A percentile compares a stretch with the other conserved stretches of the same genome.
Conservation (phyloP, 192 early-diverging fungal genomes). For the Podila minutissima region DNA sequence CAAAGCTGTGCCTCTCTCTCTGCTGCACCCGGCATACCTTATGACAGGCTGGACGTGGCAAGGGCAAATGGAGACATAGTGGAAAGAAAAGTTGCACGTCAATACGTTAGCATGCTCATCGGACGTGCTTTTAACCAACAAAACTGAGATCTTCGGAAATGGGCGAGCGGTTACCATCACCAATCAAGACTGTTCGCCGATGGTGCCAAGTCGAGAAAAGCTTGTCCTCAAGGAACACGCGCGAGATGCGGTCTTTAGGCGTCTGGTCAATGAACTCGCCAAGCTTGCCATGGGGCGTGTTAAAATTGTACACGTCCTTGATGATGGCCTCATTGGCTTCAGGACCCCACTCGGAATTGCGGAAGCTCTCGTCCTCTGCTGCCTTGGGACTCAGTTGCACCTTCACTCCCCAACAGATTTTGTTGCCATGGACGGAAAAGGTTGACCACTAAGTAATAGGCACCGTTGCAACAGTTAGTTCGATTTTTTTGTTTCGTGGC, state of each 20-base stretch:
- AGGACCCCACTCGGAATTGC: constrained; percentile 18
- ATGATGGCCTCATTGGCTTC: constrained; percentile 11
- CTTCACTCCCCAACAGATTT: constrained; percentile 9
- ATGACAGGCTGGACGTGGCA: too few relatives aligned
- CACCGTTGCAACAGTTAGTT: not conserved
- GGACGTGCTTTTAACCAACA: too few relatives aligned
- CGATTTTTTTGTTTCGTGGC: too few relatives aligned
- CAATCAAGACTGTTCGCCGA: constrained; percentile 25
- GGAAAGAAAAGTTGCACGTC: too few relatives aligned
- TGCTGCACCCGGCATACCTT: too few relatives aligned
- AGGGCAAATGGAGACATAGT: too few relatives aligned
- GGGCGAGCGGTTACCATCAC: too few relatives aligned
- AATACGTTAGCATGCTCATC: too few relatives aligned
- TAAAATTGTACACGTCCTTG: constrained; percentile 3
- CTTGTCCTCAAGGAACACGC: constrained; percentile 14
- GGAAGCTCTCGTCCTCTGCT: not conserved
- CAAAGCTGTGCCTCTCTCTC: too few relatives aligned
- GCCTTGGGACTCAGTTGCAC: not conserved
- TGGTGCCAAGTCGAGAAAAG: constrained; percentile 20
- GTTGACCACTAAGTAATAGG: not conserved
- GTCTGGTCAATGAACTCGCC: constrained; percentile 19
- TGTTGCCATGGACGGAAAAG: constrained; percentile 8
- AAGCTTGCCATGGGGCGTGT: not conserved
- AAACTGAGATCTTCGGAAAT: too few relatives aligned
- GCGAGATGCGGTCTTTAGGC: constrained; percentile 1